Conservation (phyloP, 2,329 filamentous ascomycete genomes). For the Reticulascus tulasneorum region DNA sequence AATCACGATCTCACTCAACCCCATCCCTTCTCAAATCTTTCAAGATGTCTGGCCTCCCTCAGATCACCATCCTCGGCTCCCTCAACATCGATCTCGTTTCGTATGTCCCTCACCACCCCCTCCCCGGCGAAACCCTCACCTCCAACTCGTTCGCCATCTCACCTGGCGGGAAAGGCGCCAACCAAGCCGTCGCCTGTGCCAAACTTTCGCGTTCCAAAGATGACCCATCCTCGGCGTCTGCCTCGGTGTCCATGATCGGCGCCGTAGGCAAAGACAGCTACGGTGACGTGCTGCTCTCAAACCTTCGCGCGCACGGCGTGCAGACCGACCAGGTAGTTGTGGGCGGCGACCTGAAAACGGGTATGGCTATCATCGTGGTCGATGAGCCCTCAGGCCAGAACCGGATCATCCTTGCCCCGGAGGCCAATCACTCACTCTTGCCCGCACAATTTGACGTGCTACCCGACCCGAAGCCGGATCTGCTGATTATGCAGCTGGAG, state of each 20-base stretch:
- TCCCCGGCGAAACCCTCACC: constrained; percentile 83
- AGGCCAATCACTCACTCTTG: constrained; percentile 58
- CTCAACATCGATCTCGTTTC: constrained; percentile 94
- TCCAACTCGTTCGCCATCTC: constrained; percentile 73
- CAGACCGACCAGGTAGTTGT: constrained; percentile 50
- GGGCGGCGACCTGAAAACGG: constrained; percentile 48
- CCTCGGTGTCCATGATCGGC: constrained; percentile 65
- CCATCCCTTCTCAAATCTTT: too few species aligned
- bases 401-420: constrained; percentile 69
- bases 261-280: constrained; percentile 69
- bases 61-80: constrained; percentile 83
- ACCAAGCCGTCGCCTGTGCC: constrained; percentile 87
- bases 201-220: constrained; percentile 62
- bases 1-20: too few species aligned
- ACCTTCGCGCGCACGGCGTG: constrained; percentile 59
- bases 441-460: constrained; percentile 30
- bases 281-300: constrained; percentile 53
- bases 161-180: constrained; percentile 90
- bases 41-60: constrained; percentile 23
- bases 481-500: constrained; percentile 76
- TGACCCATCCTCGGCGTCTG: constrained; percentile 28
- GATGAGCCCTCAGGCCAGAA: constrained; percentile 71
- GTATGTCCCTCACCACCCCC: constrained; percentile 77
- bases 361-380: constrained; percentile 72
- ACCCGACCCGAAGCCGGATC: constrained; percentile 43